These are phyloP conservation scores for Heliamphora pulchella DNA, from an alignment of 179 eudicot genomes.

Conservation along the genomic window DNA sequence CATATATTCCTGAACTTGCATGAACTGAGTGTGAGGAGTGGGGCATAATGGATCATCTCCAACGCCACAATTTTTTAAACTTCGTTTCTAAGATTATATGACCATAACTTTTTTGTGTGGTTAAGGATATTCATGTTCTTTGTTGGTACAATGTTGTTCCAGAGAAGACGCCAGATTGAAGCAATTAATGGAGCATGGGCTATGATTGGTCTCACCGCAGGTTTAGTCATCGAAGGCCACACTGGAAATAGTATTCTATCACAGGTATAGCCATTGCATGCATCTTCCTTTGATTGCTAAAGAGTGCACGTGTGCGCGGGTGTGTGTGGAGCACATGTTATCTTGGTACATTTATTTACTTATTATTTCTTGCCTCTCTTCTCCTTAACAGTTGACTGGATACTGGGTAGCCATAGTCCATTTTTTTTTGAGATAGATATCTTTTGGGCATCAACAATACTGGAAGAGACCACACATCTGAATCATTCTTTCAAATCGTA, in stretches of 20 bases:
- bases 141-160: slow-evolving; percentile 8
- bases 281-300: not conserved
- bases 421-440: slow-evolving; percentile 34
- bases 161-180: slow-evolving; percentile 70
- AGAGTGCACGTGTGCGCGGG: not conserved
- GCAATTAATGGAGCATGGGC: slow-evolving; percentile 98
- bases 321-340: not conserved
- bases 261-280: slow-evolving; percentile 45
- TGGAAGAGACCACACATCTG: slow-evolving; percentile 2
- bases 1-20: not conserved
- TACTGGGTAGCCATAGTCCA: slow-evolving; percentile 49
- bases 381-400: slow-evolving; percentile 49
- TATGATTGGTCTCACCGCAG: slow-evolving; percentile 87
- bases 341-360: not conserved
- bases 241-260: slow-evolving; percentile 62
- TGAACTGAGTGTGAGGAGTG: not conserved
- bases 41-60: not conserved
- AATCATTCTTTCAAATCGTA: slow-evolving; percentile 6
- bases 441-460: not conserved
- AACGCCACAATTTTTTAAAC: not conserved
- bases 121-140: not conserved
- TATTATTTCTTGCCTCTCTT: not conserved
- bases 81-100: not conserved
- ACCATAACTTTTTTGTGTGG: not conserved
- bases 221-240: slow-evolving; percentile 71